A percentile compares a stretch with the other conserved stretches of the same genome.
Conservation (phyloP, 768 basidiomycete genomes). For the Amanita pseudoporphyria region DNA sequence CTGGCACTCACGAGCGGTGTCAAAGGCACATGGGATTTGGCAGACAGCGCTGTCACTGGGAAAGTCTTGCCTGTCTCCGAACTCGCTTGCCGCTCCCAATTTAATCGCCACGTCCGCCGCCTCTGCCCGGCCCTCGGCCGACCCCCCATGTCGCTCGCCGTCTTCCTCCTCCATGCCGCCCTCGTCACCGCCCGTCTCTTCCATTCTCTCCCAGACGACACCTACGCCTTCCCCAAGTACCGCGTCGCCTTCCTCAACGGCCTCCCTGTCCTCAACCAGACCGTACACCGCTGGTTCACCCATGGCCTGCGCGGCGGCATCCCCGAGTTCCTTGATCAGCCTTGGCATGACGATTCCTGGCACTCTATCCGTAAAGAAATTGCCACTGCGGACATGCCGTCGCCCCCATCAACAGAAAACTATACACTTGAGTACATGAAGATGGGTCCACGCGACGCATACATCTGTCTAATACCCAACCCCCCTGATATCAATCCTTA, state of each 20-base stretch:
- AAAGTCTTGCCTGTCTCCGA: no score
- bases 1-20: no score
- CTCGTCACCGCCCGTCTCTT: constrained; percentile 33
- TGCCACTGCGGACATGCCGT: constrained; percentile 33
- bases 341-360: constrained; percentile 37
- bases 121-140: constrained; percentile 14
- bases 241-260: constrained; percentile 71
- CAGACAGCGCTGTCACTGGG: background rate
- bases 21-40: background rate
- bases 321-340: constrained; percentile 64
- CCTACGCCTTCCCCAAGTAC: constrained; percentile 76
- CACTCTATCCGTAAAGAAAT: constrained; percentile 46
- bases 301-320: constrained; percentile 69
- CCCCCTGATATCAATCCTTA: constrained; percentile 37
- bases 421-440: constrained; percentile 67
- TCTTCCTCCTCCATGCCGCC: constrained; percentile 19
- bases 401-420: constrained; percentile 15
- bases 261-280: constrained; percentile 63
- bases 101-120: background rate
- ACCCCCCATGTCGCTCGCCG: constrained; percentile 16
- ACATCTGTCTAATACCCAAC: constrained; percentile 73
- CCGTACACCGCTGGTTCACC: constrained; percentile 65
- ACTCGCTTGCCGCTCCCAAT: constrained; percentile 8
- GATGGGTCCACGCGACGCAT: constrained; percentile 58
- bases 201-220: constrained; percentile 72